Evolutionary conservation across 192 early-diverging fungal species (phyloP).

Genomic region (Podila clonocystis): DNA sequence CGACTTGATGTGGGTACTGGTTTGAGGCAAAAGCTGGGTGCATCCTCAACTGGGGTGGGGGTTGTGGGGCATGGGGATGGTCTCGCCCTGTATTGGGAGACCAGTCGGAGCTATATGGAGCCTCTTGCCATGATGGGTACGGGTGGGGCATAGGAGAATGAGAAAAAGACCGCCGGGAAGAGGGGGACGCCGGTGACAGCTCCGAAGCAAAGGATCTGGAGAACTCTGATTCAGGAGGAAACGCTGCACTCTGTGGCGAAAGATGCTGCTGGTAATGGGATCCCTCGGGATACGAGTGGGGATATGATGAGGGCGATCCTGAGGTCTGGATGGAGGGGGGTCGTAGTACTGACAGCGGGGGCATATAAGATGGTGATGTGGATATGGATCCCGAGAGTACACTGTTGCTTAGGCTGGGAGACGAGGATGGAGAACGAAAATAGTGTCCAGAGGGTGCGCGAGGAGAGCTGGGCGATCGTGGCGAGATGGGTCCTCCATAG

Average conservation of each 20-base stretch:
- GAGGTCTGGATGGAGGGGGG: neutral
- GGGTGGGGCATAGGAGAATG: neutral
- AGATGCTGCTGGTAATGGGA: neutral
- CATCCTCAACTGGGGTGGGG: too few species aligned
- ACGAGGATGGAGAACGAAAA: neutral
- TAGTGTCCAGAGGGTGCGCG: neutral
- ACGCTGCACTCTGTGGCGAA: neutral
- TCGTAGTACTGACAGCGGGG: neutral
- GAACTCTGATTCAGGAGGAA: neutral
- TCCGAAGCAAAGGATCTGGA: neutral
- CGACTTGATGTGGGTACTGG: neutral
- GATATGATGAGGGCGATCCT: neutral
- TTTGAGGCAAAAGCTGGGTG: neutral
- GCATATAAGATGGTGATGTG: neutral
- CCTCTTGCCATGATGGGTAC: neutral
- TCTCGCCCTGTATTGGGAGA: too few species aligned
- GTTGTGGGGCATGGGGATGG: too few species aligned
- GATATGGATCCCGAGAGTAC: neutral
- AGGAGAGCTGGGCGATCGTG: constrained; percentile 1
- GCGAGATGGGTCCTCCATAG: neutral
- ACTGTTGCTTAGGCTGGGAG: neutral
- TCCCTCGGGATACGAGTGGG: neutral
- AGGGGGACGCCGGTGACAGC: neutral
- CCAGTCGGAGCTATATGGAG: too few species aligned
- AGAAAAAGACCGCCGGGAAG: neutral